A percentile compares a stretch with the other conserved stretches of the same genome.
Conservation (phyloP, 495 filamentous ascomycete genomes). For the Penicillium tannophilum region DNA sequence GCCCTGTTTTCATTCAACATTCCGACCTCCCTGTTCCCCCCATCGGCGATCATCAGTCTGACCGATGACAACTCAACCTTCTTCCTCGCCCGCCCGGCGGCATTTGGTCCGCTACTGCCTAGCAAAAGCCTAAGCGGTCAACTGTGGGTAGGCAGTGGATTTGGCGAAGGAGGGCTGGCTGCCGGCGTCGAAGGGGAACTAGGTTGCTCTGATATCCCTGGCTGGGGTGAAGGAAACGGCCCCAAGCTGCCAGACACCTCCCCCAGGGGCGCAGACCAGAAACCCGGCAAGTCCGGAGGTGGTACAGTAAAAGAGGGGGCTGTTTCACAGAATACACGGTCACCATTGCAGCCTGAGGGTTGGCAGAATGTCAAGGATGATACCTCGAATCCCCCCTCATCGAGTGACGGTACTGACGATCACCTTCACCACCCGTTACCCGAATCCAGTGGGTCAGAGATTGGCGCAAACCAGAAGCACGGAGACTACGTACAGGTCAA, state of each 20-base stretch:
- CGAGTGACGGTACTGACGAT: slow-evolving; percentile 89
- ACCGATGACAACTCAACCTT: slow-evolving; percentile 98
- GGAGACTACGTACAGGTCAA: slow-evolving; percentile 47
- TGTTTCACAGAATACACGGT: slow-evolving; percentile 24
- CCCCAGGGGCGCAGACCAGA: slow-evolving; percentile 31
- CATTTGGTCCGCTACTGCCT: slow-evolving; percentile 84
- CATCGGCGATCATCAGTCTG: slow-evolving; percentile 91
- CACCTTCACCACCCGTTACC: slow-evolving; percentile 73
- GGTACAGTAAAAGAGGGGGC: slow-evolving; percentile 26
- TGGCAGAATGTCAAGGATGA: slow-evolving; percentile 24
- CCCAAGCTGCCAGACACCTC: slow-evolving; percentile 34
- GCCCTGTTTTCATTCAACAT: slow-evolving; percentile 66
- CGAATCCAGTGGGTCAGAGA: slow-evolving; percentile 42
- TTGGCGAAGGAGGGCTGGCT: slow-evolving; percentile 68
- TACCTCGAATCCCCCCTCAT: slow-evolving; percentile 26
- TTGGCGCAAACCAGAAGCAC: slow-evolving; percentile 35
- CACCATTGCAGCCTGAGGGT: slow-evolving; percentile 32
- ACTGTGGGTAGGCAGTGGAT: slow-evolving; percentile 88
- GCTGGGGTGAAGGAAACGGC: slow-evolving; percentile 67
- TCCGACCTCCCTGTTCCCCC: slow-evolving; percentile 82
- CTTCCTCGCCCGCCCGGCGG: slow-evolving; percentile 89
- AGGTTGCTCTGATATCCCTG: slow-evolving; percentile 97
- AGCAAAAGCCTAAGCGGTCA: slow-evolving; percentile 76
- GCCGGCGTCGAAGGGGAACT: slow-evolving; percentile 75
- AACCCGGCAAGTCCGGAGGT: slow-evolving; percentile 31